Percentiles rank a stretch among this genome's conserved stretches.
phyloP scores from a whole-genome alignment of 257 asterid species.

The Jaltomata sinuosa region DNA sequence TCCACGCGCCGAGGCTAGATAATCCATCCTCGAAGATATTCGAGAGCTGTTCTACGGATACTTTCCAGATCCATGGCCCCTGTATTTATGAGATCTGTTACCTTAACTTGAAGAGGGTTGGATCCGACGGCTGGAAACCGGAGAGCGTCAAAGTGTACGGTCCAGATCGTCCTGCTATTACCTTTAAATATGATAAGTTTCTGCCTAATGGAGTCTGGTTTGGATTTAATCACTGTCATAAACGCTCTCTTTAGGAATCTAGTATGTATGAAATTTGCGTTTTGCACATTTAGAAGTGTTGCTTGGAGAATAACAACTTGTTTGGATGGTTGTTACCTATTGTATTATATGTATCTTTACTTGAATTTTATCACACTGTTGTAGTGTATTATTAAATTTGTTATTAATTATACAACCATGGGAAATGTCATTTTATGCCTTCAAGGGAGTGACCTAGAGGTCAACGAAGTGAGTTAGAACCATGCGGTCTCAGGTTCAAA shows the following conservation, averaged over 20 bases:
- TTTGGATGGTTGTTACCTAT: background rate
- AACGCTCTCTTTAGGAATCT: background rate
- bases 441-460: too few species aligned
- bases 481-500: too few species aligned
- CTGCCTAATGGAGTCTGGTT: constrained; percentile 30
- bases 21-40: constrained; percentile 17
- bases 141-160: constrained; percentile 21
- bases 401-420: too few species aligned
- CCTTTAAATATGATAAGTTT: constrained; percentile 14
- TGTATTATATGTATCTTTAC: background rate
- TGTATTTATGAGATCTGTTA: constrained; percentile 25
- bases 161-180: constrained; percentile 6
- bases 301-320: background rate
- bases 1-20: constrained; percentile 24
- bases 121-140: constrained; percentile 46
- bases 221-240: constrained; percentile 18
- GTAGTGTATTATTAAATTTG: too few species aligned
- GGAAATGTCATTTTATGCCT: background rate
- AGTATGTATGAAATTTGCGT: background rate
- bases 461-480: too few species aligned
- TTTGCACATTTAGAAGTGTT: background rate
- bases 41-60: constrained; percentile 33
- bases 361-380: too few species aligned
- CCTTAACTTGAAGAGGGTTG: constrained; percentile 22
- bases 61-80: constrained; percentile 21